These are phyloP conservation scores for Dunaliella primolecta DNA, from an alignment of 139 green algal genomes.

Conservation along the genomic window DNA sequence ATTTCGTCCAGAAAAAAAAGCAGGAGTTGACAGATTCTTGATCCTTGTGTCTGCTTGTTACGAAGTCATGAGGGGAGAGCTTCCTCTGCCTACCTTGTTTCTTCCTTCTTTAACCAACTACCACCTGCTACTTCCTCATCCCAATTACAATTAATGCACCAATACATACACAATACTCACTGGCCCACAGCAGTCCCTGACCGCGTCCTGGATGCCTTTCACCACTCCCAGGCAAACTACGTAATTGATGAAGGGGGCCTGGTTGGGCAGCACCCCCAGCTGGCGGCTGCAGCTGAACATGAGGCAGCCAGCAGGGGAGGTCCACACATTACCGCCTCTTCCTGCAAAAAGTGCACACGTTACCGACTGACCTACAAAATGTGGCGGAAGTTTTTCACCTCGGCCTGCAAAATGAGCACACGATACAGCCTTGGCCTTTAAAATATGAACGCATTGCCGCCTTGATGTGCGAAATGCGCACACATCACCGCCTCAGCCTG, in stretches of 20 bases:
- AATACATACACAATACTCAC: no score
- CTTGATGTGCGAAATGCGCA: neutral
- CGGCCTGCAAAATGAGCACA: neutral
- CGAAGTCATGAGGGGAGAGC: no score
- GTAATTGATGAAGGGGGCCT: constrained; percentile 93
- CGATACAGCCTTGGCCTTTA: neutral
- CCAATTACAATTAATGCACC: no score
- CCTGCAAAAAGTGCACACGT: constrained; percentile 40
- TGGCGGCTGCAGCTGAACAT: constrained; percentile 79
- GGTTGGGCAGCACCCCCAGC: constrained; percentile 41
- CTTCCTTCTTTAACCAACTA: no score
- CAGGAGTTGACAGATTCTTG: no score
- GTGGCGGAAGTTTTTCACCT: neutral
- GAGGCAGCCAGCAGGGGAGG: constrained; percentile 83
- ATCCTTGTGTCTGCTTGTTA: no score
- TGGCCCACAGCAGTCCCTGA: neutral
- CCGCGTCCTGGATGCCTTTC: constrained; percentile 58
- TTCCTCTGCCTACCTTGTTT: no score
- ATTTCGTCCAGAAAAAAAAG: no score
- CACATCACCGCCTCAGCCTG: neutral
- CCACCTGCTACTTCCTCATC: no score
- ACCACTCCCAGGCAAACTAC: constrained; percentile 86
- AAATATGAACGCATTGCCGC: neutral
- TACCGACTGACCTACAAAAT: neutral
- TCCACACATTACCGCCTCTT: constrained; percentile 84